Evolutionary conservation across 352 stramenopile species (phyloP).

Genomic region (Plasmopara muralis): DNA sequence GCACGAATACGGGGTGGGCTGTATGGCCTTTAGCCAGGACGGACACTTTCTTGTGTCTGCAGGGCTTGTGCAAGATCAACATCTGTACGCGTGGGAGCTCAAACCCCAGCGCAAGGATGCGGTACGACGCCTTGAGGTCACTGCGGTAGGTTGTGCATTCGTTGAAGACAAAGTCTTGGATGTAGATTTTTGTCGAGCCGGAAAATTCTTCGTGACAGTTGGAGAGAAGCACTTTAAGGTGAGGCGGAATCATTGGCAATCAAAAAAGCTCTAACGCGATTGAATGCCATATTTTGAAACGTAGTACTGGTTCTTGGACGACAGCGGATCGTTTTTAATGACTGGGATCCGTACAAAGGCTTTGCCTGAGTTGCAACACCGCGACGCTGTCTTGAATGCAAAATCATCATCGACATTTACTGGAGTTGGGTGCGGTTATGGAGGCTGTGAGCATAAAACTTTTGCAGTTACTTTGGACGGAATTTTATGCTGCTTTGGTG

Average conservation of each 20-base stretch:
- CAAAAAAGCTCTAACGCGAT: not conserved
- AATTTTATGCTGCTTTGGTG: constrained; percentile 72
- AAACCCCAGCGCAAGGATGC: constrained; percentile 21
- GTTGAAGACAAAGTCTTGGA: constrained; percentile 66
- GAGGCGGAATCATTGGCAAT: not conserved
- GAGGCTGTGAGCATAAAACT: constrained; percentile 51
- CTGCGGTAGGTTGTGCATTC: constrained; percentile 36
- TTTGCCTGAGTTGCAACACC: constrained; percentile 54
- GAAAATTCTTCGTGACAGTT: constrained; percentile 78
- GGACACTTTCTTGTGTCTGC: constrained; percentile 53
- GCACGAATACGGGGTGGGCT: constrained; percentile 79
- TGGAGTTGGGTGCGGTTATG: constrained; percentile 55
- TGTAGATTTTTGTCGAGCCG: constrained; percentile 61
- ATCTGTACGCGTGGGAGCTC: constrained; percentile 73
- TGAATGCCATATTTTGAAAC: not conserved
- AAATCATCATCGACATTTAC: constrained; percentile 66
- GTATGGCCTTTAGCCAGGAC: constrained; percentile 72
- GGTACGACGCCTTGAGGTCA: constrained; percentile 11
- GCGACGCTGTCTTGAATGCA: constrained; percentile 47
- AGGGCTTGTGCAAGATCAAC: constrained; percentile 78
- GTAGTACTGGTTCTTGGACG: constrained; percentile 73
- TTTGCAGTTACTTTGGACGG: constrained; percentile 67
- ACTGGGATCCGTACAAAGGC: constrained; percentile 51
- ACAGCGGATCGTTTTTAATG: constrained; percentile 36
- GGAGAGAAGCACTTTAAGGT: constrained; percentile 78